These are phyloP conservation scores for Neurospora cerealis DNA, from an alignment of 495 filamentous ascomycete genomes.

Conservation along the genomic window DNA sequence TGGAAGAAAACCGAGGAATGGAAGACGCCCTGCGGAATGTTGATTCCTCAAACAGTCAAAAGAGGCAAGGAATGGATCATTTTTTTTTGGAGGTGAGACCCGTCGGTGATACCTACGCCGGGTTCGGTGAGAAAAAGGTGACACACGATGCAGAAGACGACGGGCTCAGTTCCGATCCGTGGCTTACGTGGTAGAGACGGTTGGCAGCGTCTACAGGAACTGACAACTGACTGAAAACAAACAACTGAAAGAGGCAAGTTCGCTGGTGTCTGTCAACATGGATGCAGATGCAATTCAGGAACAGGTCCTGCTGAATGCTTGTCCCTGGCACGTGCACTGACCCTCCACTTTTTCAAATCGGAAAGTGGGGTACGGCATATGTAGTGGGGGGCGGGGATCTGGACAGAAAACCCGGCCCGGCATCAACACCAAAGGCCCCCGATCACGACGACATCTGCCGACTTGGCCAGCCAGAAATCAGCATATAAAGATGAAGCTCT, in stretches of 20 bases:
- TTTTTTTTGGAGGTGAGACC: neutral
- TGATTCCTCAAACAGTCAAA: neutral
- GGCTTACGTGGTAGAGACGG: neutral
- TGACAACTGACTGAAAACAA: neutral
- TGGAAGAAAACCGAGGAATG: neutral
- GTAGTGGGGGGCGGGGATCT: neutral
- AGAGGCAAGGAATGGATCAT: neutral
- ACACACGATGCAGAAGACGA: neutral
- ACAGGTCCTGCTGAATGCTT: neutral
- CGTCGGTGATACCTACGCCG: neutral
- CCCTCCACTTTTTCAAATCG: neutral
- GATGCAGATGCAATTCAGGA: neutral
- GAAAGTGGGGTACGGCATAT: neutral
- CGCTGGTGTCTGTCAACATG: neutral
- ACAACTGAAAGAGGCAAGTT: neutral
- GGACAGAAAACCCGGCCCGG: neutral
- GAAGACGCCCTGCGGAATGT: neutral
- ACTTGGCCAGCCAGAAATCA: neutral
- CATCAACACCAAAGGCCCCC: neutral
- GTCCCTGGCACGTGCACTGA: neutral
- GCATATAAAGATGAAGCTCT: neutral
- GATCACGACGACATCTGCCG: neutral
- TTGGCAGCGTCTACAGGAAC: neutral
- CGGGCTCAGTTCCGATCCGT: neutral
- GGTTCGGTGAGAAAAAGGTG: neutral